phyloP scores from a whole-genome alignment of 805 yeast genomes.

The Henningerozyma blattae region DNA sequence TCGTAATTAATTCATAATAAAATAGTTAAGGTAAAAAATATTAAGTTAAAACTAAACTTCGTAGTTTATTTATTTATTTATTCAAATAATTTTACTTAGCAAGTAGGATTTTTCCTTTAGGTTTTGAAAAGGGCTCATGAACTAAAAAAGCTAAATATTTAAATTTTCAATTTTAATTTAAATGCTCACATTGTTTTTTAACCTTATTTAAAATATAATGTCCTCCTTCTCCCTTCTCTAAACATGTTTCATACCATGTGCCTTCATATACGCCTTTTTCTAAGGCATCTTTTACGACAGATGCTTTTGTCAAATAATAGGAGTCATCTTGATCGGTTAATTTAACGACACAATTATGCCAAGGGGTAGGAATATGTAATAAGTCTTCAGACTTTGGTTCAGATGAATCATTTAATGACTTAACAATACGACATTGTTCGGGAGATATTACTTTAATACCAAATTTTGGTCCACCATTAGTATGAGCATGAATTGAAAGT shows the following conservation, averaged over 20 bases:
- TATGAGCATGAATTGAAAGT: slow-evolving; percentile 51
- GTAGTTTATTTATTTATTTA: no score
- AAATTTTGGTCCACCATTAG: slow-evolving; percentile 46
- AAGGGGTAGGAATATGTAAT: slow-evolving; percentile 54
- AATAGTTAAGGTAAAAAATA: no score
- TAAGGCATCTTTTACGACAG: slow-evolving; percentile 27
- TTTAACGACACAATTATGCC: slow-evolving; percentile 45
- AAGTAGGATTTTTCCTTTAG: no score
- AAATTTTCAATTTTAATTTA: no score
- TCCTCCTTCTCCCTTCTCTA: slow-evolving; percentile 27
- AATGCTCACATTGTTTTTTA: no score
- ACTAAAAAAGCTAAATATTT: no score
- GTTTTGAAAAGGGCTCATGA: no score
- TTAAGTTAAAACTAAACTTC: no score
- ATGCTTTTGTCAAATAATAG: slow-evolving; percentile 27
- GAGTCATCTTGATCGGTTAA: background rate
- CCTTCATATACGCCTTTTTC: slow-evolving; percentile 25
- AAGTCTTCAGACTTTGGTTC: slow-evolving; percentile 39
- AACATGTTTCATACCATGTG: slow-evolving; percentile 24
- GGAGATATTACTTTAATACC: slow-evolving; percentile 39
- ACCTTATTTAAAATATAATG: slow-evolving; percentile 11
- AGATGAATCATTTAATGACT: slow-evolving; percentile 26
- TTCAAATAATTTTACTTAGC: no score
- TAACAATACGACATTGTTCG: slow-evolving; percentile 34
- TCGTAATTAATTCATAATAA: no score